phyloP scores from a whole-genome alignment of 2,329 filamentous ascomycete genomes.

The Leptodontidium sp. region DNA sequence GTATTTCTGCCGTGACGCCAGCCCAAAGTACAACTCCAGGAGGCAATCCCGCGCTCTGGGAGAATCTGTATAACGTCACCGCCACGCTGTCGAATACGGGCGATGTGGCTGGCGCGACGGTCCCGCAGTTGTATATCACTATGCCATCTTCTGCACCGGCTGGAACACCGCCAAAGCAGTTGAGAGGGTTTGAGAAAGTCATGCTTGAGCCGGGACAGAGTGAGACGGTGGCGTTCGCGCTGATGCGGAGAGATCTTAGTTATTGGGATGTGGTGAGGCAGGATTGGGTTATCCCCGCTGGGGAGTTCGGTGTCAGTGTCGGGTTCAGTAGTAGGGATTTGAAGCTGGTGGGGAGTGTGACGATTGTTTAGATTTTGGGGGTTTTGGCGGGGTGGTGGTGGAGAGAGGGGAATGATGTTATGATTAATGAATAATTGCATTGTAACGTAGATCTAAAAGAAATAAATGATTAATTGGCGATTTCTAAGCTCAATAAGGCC shows the following conservation, averaged over 20 bases:
- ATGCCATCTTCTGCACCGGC: constrained; percentile 43
- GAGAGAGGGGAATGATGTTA: background rate
- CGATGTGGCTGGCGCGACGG: constrained; percentile 65
- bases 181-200: constrained; percentile 70
- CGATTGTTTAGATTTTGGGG: background rate
- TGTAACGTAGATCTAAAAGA: background rate
- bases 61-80: constrained; percentile 57
- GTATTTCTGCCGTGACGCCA: constrained; percentile 18
- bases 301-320: constrained; percentile 49
- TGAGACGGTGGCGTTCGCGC: constrained; percentile 56
- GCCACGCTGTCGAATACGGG: constrained; percentile 72
- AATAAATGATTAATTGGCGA: too few relatives aligned
- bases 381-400: background rate
- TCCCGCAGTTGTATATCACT: constrained; percentile 66
- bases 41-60: constrained; percentile 36
- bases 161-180: constrained; percentile 56
- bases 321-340: constrained; percentile 45
- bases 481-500: too few relatives aligned
- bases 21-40: constrained; percentile 29
- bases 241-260: constrained; percentile 68
- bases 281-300: constrained; percentile 64
- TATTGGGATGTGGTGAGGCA: constrained; percentile 67
- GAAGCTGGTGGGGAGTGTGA: constrained; percentile 14
- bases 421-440: constrained; percentile 3
- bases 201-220: constrained; percentile 58